These are phyloP conservation scores for Xerocomellus amylosporus DNA, from an alignment of 768 basidiomycete genomes.

Conservation along the genomic window DNA sequence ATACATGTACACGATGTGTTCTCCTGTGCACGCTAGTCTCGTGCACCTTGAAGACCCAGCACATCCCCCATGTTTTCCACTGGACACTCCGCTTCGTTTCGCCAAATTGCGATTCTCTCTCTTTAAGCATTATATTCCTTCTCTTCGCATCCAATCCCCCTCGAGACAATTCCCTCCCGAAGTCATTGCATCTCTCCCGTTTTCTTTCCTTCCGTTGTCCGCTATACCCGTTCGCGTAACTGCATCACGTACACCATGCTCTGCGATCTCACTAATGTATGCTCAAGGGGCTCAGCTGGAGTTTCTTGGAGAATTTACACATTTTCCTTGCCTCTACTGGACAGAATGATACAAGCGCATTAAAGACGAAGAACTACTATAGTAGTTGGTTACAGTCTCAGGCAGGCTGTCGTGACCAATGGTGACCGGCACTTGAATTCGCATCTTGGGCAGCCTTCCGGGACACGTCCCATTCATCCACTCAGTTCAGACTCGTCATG, in stretches of 20 bases:
- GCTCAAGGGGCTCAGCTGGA: conserved; percentile 9
- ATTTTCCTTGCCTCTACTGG: not conserved
- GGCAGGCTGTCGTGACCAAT: not conserved
- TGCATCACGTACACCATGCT: conserved; percentile 29
- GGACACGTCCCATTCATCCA: not conserved
- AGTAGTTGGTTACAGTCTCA: not conserved
- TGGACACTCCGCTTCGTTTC: conserved; percentile 13
- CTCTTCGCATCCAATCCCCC: conserved; percentile 12
- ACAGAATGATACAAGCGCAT: not conserved
- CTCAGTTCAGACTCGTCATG: not conserved
- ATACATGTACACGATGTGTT: conserved; percentile 23
- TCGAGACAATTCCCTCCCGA: conserved; percentile 14
- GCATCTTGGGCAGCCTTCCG: no score
- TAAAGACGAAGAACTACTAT: not conserved
- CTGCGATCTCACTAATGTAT: conserved; percentile 33
- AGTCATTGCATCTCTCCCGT: conserved; percentile 16
- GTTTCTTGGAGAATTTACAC: conserved; percentile 16
- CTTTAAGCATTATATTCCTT: conserved; percentile 13
- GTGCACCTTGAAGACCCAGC: conserved; percentile 4
- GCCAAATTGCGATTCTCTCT: conserved; percentile 3
- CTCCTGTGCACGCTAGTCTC: conserved; percentile 16
- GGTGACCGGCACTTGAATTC: no score
- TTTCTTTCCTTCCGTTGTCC: conserved; percentile 8
- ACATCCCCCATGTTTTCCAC: conserved; percentile 4
- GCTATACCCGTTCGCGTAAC: conserved; percentile 33